Conservation (phyloP, 2,329 filamentous ascomycete genomes). For the Setomelanomma holmii region DNA sequence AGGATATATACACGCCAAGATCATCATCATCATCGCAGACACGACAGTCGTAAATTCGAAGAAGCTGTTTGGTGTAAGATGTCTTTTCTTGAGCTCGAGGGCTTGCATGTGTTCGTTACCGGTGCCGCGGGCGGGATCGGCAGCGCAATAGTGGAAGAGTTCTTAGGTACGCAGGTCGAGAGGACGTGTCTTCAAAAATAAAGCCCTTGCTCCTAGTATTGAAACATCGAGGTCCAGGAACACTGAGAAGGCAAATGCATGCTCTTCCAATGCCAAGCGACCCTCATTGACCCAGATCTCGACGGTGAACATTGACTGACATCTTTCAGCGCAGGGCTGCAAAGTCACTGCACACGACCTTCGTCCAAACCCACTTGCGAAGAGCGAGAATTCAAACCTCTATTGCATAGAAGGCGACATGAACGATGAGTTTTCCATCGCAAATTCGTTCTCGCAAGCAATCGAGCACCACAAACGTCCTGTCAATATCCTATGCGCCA, state of each 20-base stretch:
- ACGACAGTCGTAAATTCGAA: too few species aligned
- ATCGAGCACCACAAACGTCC: constrained; percentile 54
- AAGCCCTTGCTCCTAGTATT: too few species aligned
- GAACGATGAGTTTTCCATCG: constrained; percentile 56
- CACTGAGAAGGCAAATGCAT: too few species aligned
- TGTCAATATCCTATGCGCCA: constrained; percentile 61
- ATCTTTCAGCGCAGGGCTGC: constrained; percentile 57
- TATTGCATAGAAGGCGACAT: constrained; percentile 57
- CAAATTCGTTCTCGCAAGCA: constrained; percentile 51
- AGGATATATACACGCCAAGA: too few species aligned
- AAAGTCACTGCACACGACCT: constrained; percentile 62
- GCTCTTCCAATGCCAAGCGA: too few species aligned
- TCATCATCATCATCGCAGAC: too few species aligned
- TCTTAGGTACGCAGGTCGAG: constrained; percentile 52
- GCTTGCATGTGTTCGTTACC: constrained; percentile 61
- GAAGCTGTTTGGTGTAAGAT: too few species aligned
- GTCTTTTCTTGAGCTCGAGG: constrained; percentile 58
- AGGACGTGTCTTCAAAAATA: too few species aligned
- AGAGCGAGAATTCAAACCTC: constrained; percentile 45
- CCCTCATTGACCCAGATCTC: background rate
- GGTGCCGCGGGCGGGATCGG: constrained; percentile 62
- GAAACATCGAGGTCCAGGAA: too few species aligned
- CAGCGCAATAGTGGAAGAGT: constrained; percentile 58
- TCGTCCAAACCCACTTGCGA: constrained; percentile 42
- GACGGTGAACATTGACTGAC: constrained; percentile 6